Percentiles rank a stretch among this genome's conserved stretches.
These are phyloP conservation scores for Taiwanofungus camphoratus DNA, from an alignment of 1,284 basidiomycete genomes.

Conservation along the genomic window DNA sequence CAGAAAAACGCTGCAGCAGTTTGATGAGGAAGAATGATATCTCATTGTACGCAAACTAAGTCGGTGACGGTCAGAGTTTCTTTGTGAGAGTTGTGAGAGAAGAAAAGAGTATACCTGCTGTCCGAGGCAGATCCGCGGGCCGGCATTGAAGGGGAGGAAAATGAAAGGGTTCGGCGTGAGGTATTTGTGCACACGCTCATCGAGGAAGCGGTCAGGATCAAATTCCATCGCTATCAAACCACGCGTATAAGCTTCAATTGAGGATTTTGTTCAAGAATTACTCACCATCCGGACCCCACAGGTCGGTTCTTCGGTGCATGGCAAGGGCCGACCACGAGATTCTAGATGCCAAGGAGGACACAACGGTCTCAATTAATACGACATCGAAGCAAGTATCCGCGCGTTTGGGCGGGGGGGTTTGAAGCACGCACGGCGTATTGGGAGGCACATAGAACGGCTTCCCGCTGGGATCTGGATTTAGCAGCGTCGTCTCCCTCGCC, in stretches of 20 bases:
- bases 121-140: slow-evolving; percentile 51
- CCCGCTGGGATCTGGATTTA: slow-evolving; percentile 11
- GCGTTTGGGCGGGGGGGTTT: too few species aligned
- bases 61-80: not conserved
- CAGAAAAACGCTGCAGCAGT: slow-evolving; percentile 9
- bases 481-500: slow-evolving; percentile 12
- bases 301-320: slow-evolving; percentile 22
- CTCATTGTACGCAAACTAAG: slow-evolving; percentile 10
- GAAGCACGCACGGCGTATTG: slow-evolving; percentile 12
- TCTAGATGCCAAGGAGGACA: too few species aligned
- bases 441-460: slow-evolving; percentile 21
- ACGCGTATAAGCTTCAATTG: not conserved
- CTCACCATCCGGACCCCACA: slow-evolving; percentile 18
- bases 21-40: slow-evolving; percentile 13
- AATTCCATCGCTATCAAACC: slow-evolving; percentile 42
- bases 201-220: slow-evolving; percentile 55
- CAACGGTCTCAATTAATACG: too few species aligned
- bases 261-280: not conserved
- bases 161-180: slow-evolving; percentile 50
- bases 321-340: slow-evolving; percentile 17
- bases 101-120: slow-evolving; percentile 36
- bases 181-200: slow-evolving; percentile 42
- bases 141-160: slow-evolving; percentile 55
- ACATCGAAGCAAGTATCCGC: not conserved
- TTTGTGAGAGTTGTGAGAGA: not conserved